Conservation (phyloP, 2,329 filamentous ascomycete species). For the Colletotrichum viniferum region DNA sequence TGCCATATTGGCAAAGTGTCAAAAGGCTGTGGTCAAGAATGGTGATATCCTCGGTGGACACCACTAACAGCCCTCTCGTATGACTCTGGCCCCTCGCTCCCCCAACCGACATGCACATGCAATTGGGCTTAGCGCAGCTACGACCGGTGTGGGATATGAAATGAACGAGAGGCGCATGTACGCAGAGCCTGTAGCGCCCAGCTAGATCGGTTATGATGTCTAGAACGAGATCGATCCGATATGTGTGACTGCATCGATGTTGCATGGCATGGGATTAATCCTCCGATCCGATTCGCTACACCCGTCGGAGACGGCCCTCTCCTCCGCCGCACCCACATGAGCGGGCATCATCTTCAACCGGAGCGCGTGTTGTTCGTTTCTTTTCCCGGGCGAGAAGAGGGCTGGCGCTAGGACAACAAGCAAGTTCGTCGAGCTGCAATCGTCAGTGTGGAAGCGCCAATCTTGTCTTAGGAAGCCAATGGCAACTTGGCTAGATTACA, state of each 20-base stretch:
- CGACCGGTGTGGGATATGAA: neutral
- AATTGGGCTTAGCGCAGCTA: neutral
- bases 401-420: neutral
- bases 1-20: slow-evolving; percentile 76
- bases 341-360: neutral
- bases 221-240: neutral
- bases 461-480: neutral
- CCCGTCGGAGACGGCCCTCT: neutral
- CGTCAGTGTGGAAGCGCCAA: neutral
- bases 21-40: slow-evolving; percentile 50
- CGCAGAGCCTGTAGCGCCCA: neutral
- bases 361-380: neutral
- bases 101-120: neutral
- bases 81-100: neutral
- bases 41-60: slow-evolving; percentile 27
- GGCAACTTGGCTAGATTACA: neutral
- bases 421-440: neutral
- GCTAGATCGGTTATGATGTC: neutral
- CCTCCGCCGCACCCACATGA: neutral
- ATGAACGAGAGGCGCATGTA: neutral
- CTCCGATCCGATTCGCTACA: neutral
- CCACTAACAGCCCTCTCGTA: slow-evolving; percentile 6
- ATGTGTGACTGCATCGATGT: neutral
- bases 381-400: neutral
- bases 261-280: neutral